Conservation (phyloP, 1,284 basidiomycete species). For the Leccinum pachyderme region DNA sequence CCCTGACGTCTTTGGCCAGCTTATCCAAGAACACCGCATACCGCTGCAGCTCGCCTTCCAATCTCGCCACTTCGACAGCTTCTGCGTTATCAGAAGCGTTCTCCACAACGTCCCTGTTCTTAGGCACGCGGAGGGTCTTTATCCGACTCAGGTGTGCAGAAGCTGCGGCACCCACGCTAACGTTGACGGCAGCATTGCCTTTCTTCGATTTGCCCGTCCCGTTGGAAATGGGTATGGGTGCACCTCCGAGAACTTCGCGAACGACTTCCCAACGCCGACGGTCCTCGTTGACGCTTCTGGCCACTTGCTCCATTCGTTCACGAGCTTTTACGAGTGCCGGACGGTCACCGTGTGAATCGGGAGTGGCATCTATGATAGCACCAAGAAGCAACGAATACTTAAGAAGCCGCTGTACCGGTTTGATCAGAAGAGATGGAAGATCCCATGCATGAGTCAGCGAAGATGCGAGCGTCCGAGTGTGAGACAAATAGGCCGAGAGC, state of each 20-base stretch:
- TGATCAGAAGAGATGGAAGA: slow-evolving; percentile 87
- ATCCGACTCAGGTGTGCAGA: slow-evolving; percentile 55
- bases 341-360: slow-evolving; percentile 68
- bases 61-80: slow-evolving; percentile 49
- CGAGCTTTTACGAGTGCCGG: slow-evolving; percentile 57
- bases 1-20: slow-evolving; percentile 56
- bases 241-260: slow-evolving; percentile 56
- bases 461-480: slow-evolving; percentile 67
- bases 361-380: slow-evolving; percentile 79
- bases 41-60: slow-evolving; percentile 55
- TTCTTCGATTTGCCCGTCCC: slow-evolving; percentile 40
- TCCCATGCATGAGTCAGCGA: slow-evolving; percentile 91
- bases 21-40: slow-evolving; percentile 55
- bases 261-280: slow-evolving; percentile 84
- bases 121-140: slow-evolving; percentile 43
- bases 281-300: slow-evolving; percentile 84
- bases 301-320: slow-evolving; percentile 71
- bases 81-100: slow-evolving; percentile 40
- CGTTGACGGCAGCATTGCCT: slow-evolving; percentile 31
- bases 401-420: slow-evolving; percentile 88
- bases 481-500: slow-evolving; percentile 57
- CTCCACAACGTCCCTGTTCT: slow-evolving; percentile 30
- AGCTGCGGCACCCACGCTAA: slow-evolving; percentile 41
- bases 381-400: slow-evolving; percentile 88
- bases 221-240: slow-evolving; percentile 25